Percentiles rank a stretch among this genome's conserved stretches.
Conservation (phyloP, 352 stramenopile species). For the Elongisporangium anandrum region DNA sequence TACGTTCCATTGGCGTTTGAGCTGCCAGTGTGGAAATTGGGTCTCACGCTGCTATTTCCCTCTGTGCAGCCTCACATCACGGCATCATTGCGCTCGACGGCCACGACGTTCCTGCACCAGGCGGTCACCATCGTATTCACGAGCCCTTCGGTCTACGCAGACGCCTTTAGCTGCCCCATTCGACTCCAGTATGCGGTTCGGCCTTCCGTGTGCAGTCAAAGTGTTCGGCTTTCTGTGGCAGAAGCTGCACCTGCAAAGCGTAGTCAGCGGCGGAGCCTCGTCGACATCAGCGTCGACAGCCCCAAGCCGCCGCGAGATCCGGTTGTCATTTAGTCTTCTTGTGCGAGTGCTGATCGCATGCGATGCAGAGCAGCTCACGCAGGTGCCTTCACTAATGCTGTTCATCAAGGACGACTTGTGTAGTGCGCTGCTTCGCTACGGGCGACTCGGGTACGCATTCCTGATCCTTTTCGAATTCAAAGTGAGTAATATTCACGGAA, state of each 20-base stretch:
- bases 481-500: neutral
- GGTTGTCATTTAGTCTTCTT: constrained; percentile 69
- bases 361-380: constrained; percentile 38
- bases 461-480: no score
- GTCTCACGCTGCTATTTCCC: neutral
- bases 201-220: constrained; percentile 73
- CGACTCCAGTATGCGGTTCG: constrained; percentile 35
- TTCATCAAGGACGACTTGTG: constrained; percentile 86
- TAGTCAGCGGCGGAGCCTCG: neutral
- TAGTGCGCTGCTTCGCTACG: constrained; percentile 64
- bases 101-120: constrained; percentile 58
- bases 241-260: constrained; percentile 55
- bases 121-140: constrained; percentile 67
- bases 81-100: constrained; percentile 50
- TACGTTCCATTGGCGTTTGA: constrained; percentile 20
- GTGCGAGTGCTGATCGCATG: constrained; percentile 48
- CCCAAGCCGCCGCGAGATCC: constrained; percentile 47
- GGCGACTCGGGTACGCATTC: constrained; percentile 48
- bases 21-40: neutral
- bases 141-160: constrained; percentile 40
- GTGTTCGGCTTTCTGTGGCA: constrained; percentile 78
- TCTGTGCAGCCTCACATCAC: constrained; percentile 49
- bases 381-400: constrained; percentile 64
- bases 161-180: constrained; percentile 8
- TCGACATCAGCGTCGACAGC: constrained; percentile 12